A percentile compares a stretch with the other conserved stretches of the same genome.
Conservation (phyloP, 306 rosid species). For the Rosa persica region DNA sequence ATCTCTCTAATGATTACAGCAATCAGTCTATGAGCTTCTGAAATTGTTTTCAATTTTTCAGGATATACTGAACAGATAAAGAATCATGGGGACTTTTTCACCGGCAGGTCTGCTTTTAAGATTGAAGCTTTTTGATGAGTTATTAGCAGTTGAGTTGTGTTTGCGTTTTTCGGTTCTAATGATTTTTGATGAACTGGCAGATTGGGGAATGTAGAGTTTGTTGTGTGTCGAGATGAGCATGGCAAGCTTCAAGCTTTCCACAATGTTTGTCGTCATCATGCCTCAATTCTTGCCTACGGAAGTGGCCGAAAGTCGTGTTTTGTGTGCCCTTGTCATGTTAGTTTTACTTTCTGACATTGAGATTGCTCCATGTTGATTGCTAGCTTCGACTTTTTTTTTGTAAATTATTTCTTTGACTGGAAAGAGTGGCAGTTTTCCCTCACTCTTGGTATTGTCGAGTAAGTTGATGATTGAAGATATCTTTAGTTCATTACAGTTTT, state of each 20-base stretch:
- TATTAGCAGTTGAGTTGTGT: constrained; percentile 26
- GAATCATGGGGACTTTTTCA: constrained; percentile 57
- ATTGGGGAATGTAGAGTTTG: constrained; percentile 72
- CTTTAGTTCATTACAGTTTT: not conserved
- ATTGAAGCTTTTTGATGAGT: constrained; percentile 16
- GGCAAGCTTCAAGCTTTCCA: constrained; percentile 71
- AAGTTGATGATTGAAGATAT: constrained; percentile 12
- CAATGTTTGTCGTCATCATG: constrained; percentile 92
- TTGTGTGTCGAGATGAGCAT: constrained; percentile 67
- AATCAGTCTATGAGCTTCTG: constrained; percentile 12
- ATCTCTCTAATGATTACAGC: not conserved
- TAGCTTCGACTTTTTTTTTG: not conserved
- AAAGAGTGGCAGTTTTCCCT: constrained; percentile 66
- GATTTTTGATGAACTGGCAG: constrained; percentile 33
- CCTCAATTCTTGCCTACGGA: constrained; percentile 73
- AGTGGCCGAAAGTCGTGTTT: constrained; percentile 78
- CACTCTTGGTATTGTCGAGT: constrained; percentile 66
- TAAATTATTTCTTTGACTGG: constrained; percentile 28
- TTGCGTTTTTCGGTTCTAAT: constrained; percentile 29
- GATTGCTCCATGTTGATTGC: not conserved
- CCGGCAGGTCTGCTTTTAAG: constrained; percentile 65
- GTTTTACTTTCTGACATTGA: constrained; percentile 22
- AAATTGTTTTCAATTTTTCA: constrained; percentile 26
- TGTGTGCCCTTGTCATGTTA: constrained; percentile 95
- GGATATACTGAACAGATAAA: constrained; percentile 63